These are phyloP conservation scores for Naganishia vaughanmartiniae DNA, from an alignment of 768 basidiomycete species.

Conservation along the genomic window DNA sequence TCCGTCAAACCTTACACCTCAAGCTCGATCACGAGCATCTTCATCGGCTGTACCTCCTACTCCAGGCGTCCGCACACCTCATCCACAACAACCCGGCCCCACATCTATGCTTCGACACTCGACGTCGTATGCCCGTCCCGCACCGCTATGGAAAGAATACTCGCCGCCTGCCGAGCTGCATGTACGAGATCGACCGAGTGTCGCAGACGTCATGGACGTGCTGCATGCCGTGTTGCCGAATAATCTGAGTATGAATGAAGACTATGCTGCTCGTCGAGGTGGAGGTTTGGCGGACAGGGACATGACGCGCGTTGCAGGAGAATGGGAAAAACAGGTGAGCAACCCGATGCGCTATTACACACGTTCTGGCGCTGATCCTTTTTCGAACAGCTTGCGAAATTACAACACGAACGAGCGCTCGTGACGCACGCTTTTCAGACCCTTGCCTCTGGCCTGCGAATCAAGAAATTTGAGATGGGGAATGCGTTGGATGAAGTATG, in stretches of 20 bases:
- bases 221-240: conserved; percentile 1
- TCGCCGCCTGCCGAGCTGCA: background rate
- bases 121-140: conserved; percentile 6
- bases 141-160: conserved; percentile 7
- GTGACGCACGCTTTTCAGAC: conserved; percentile 26
- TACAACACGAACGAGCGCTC: conserved; percentile 27
- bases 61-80: conserved; percentile 1
- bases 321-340: conserved; percentile 18
- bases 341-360: too few species aligned
- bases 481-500: conserved; percentile 27
- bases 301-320: conserved; percentile 13
- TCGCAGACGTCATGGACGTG: conserved; percentile 3
- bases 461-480: conserved; percentile 25
- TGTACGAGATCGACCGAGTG: conserved; percentile 2
- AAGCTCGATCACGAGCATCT: conserved; percentile 4
- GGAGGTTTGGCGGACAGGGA: conserved; percentile 4
- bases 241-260: too few species aligned
- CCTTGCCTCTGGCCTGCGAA: conserved; percentile 17
- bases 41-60: conserved; percentile 8
- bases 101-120: background rate
- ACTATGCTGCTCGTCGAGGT: too few species aligned
- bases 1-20: background rate
- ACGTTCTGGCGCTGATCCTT: background rate
- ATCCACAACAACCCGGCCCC: background rate
- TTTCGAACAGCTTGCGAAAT: conserved; percentile 21